Percentiles rank a stretch among this genome's conserved stretches.
Conservation (phyloP, 2,329 filamentous ascomycete species). For the Exophiala oligosperma region DNA sequence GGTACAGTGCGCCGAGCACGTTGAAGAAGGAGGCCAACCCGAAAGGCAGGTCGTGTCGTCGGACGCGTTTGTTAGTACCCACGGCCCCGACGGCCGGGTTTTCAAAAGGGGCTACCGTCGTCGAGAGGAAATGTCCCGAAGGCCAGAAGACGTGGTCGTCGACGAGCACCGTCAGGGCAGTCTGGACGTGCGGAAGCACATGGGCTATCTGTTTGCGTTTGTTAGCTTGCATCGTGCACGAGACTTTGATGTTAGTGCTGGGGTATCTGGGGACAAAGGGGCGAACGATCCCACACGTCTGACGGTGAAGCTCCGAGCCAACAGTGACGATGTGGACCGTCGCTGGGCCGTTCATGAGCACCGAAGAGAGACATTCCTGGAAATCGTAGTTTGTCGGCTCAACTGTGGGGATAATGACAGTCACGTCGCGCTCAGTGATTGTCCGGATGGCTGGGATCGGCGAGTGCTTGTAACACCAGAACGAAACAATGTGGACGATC, state of each 20-base stretch:
- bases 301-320: constrained; percentile 30
- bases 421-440: constrained; percentile 44
- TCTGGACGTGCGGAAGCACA: constrained; percentile 41
- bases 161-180: constrained; percentile 46
- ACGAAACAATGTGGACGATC: constrained; percentile 45
- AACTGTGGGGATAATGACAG: constrained; percentile 55
- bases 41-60: constrained; percentile 35
- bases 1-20: constrained; percentile 59
- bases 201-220: constrained; percentile 52
- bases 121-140: constrained; percentile 39
- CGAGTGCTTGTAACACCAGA: constrained; percentile 42
- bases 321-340: constrained; percentile 50
- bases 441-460: constrained; percentile 31
- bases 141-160: constrained; percentile 59
- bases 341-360: constrained; percentile 41
- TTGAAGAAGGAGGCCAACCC: constrained; percentile 45
- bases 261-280: constrained; percentile 5
- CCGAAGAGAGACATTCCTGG: constrained; percentile 41
- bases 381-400: constrained; percentile 47
- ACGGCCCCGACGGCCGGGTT: constrained; percentile 54
- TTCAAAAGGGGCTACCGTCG: constrained; percentile 46
- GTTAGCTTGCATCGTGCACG: constrained; percentile 38
- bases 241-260: constrained; percentile 30
- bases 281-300: constrained; percentile 10
- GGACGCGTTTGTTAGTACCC: constrained; percentile 57